Evolutionary conservation across 1,284 basidiomycete species (phyloP).

Genomic region (Pseudozyma tsukubaensis): DNA sequence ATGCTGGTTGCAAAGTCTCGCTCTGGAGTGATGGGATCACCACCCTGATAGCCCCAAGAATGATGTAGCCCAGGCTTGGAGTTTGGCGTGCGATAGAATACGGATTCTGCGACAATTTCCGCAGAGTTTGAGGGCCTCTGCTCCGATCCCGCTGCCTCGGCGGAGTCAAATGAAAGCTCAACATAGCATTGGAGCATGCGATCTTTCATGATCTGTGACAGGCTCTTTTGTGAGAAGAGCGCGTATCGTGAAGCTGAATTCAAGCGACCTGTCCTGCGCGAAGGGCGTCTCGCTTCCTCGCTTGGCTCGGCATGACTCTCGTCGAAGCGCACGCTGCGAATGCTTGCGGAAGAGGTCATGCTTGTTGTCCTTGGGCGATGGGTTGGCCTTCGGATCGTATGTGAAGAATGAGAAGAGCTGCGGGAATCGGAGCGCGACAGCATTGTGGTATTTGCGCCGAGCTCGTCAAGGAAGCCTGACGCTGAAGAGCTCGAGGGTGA

Average conservation of each 20-base stretch:
- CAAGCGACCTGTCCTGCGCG: conserved; percentile 17
- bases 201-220: conserved; percentile 44
- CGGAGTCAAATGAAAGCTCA: conserved; percentile 19
- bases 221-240: conserved; percentile 36
- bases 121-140: no score
- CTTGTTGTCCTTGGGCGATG: conserved; percentile 38
- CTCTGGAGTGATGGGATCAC: conserved; percentile 33
- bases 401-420: conserved; percentile 43
- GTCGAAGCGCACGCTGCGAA: conserved; percentile 46
- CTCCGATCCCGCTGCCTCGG: background rate
- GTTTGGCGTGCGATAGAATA: conserved; percentile 29
- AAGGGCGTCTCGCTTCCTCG: conserved; percentile 16
- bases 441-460: conserved; percentile 31
- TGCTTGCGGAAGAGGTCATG: conserved; percentile 34
- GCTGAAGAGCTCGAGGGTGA: conserved; percentile 15
- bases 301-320: conserved; percentile 20
- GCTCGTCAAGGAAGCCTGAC: conserved; percentile 25
- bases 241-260: conserved; percentile 30
- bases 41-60: conserved; percentile 41
- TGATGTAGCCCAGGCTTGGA: conserved; percentile 45
- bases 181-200: conserved; percentile 47
- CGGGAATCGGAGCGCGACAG: conserved; percentile 43
- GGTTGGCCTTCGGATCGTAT: conserved; percentile 36
- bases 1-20: conserved; percentile 22
- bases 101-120: background rate